A percentile compares a stretch with the other conserved stretches of the same genome.
Conservation (phyloP, 257 asterid genomes). For the Solanum paucissectum region DNA sequence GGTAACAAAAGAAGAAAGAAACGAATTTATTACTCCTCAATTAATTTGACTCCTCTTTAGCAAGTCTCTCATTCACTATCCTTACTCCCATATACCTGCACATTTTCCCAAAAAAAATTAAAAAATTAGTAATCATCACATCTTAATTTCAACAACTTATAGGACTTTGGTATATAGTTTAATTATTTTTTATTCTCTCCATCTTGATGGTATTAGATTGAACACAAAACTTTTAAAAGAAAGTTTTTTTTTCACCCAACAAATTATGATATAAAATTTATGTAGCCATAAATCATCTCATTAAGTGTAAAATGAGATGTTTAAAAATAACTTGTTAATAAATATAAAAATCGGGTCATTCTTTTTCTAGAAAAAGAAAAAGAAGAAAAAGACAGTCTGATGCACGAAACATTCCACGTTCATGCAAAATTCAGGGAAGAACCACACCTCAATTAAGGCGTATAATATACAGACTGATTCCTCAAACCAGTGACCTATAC, state of each 20-base stretch:
- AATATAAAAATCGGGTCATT: neutral
- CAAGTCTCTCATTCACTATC: slow-evolving; percentile 41
- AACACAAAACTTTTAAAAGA: neutral
- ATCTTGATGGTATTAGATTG: neutral
- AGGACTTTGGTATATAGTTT: neutral
- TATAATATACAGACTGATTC: neutral
- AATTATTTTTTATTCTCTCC: neutral
- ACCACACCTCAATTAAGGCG: neutral
- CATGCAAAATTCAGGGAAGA: neutral
- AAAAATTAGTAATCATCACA: neutral
- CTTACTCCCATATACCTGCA: slow-evolving; percentile 76
- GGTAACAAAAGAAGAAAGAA: neutral
- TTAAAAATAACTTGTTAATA: neutral
- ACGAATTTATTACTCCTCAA: neutral
- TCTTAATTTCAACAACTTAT: neutral
- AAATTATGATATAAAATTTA: too few species aligned
- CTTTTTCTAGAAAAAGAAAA: neutral
- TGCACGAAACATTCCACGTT: fast-evolving
- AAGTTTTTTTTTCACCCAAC: too few species aligned
- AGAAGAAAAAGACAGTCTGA: neutral
- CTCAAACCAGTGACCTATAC: neutral
- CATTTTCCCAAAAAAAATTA: neutral
- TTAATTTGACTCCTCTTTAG: slow-evolving; percentile 2
- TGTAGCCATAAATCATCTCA: neutral
- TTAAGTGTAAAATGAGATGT: neutral